These are phyloP conservation scores for Calonectria henricotiae DNA, from an alignment of 2,329 filamentous ascomycete species.

Conservation along the genomic window DNA sequence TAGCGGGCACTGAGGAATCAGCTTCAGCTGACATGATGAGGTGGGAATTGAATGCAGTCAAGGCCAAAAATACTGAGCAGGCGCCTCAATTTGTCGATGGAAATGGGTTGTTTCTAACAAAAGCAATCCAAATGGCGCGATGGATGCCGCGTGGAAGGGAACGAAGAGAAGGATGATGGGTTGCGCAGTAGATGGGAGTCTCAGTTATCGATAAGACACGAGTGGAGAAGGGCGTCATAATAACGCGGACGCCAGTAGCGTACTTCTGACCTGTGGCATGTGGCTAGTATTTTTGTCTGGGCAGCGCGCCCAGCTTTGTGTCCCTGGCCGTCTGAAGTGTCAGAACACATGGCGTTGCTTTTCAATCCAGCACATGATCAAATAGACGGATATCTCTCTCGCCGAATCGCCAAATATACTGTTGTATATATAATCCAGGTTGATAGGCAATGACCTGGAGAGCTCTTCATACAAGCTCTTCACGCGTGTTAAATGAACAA, in stretches of 20 bases:
- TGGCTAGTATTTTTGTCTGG: slow-evolving; percentile 32
- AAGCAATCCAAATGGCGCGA: background rate
- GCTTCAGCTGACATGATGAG: slow-evolving; percentile 61
- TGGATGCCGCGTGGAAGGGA: slow-evolving; percentile 14
- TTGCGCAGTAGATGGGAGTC: slow-evolving; percentile 23
- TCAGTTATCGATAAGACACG: slow-evolving; percentile 26
- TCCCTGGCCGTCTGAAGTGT: background rate
- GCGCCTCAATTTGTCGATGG: slow-evolving; percentile 3
- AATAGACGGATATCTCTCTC: background rate
- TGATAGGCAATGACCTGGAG: background rate
- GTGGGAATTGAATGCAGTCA: slow-evolving; percentile 9
- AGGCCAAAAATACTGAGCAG: background rate
- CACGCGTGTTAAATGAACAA: too few species aligned
- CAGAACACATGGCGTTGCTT: background rate
- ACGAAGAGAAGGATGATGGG: slow-evolving; percentile 30
- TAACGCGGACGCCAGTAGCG: slow-evolving; percentile 33
- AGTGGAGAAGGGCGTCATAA: slow-evolving; percentile 37
- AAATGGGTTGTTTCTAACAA: slow-evolving; percentile 3
- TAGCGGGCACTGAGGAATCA: slow-evolving; percentile 49
- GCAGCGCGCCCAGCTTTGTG: background rate
- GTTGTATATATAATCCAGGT: background rate
- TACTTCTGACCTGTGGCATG: accelerated
- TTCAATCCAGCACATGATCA: background rate
- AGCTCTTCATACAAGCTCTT: too few species aligned
- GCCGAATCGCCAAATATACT: too few species aligned